These are phyloP conservation scores for Dichotomocladium elegans DNA, from an alignment of 371 early-diverging fungal species.

Conservation along the genomic window DNA sequence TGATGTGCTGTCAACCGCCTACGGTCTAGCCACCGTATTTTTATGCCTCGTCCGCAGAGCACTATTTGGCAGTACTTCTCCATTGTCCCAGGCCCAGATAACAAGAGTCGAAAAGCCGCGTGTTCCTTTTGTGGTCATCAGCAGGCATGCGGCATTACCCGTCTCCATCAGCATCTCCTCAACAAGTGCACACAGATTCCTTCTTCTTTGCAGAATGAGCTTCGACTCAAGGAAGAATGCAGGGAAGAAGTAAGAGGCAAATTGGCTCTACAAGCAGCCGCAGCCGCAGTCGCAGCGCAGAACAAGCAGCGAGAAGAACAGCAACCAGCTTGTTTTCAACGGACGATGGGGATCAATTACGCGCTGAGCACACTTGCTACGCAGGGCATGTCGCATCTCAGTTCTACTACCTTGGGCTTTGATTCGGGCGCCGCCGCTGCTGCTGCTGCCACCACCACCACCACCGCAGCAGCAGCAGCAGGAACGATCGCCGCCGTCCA, in stretches of 20 bases:
- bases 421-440: too few species aligned
- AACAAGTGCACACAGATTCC: constrained; percentile 24
- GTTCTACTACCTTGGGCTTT: background rate
- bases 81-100: constrained; percentile 13
- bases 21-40: background rate
- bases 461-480: background rate
- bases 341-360: constrained; percentile 6
- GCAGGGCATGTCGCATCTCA: background rate
- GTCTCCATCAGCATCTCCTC: constrained; percentile 33
- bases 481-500: background rate
- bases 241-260: constrained; percentile 3
- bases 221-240: constrained; percentile 16
- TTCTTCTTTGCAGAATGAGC: constrained; percentile 15
- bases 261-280: background rate
- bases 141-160: constrained; percentile 32
- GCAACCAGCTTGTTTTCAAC: background rate
- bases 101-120: constrained; percentile 22
- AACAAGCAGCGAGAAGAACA: background rate
- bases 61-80: constrained; percentile 40
- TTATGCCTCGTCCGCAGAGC: constrained; percentile 40
- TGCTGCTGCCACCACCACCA: background rate
- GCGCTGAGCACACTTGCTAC: constrained; percentile 1
- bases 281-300: background rate
- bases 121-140: constrained; percentile 33
- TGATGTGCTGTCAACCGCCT: too few species aligned